Base-by-base conservation (phyloP, 768 basidiomycete genomes). In the Clavulina sp. region DNA sequence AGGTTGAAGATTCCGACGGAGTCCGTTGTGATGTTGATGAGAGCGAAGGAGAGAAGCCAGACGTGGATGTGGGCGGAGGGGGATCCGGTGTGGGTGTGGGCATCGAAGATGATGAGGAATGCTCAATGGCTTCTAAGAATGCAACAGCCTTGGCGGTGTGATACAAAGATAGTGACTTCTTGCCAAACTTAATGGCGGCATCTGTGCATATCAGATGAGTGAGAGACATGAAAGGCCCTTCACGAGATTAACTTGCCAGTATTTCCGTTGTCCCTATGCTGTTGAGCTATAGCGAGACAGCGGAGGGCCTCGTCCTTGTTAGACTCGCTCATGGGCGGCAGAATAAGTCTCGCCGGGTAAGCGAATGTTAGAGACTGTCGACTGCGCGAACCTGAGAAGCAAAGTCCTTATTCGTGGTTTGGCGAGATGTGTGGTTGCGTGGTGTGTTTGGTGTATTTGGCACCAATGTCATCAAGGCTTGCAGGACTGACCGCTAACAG, bases 241-340 rank as follows among this genome's bases (percentile, higher is more conserved):
- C 9, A 46, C 13, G 13, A 13, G 43, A 24, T 28, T 46, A 26
- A 13, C 2, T 83, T 77, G 40, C 80, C 56, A 51, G 78, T 67
- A 63, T 92, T 87, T 46, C 76, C 78, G 41, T 77, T 69, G 50
- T 79, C 74, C 55, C 75, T 71, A 63, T 91, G 80, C 60, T 75
- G 76, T 61, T 78, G 77, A 2, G 91, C 82, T 56, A 95, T 85
- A 46, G 67, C 63, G 48, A 93, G 73, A 62, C 85, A 87, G 59
- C 82, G 78, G 52, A 81, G 64, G 32, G 88, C 88, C 66, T 93
- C 88, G 62, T 93, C 88, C 58, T 77, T 85, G 71, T 93, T 93
- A 49, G 57, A 62, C 52, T 66, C 65, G 26, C 43, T 46, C 43
- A 46, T 46, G 13, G 13, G n/a, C n/a, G n/a, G n/a, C n/a, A n/a